Evolutionary conservation across 495 filamentous ascomycete species (phyloP).

Genomic region (Lepidopterella palustris): DNA sequence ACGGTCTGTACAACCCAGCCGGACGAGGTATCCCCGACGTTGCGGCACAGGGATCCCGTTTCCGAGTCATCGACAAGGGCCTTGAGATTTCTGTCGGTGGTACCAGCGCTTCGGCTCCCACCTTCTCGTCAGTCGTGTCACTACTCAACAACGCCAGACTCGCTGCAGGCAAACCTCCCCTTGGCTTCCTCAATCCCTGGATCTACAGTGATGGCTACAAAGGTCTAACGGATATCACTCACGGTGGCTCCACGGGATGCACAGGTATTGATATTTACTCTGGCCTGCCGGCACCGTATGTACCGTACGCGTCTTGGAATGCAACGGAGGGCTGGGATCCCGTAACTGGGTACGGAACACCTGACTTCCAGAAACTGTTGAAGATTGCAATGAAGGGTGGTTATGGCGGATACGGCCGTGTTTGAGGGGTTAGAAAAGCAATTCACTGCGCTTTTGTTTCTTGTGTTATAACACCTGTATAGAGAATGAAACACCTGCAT

Average conservation of each 20-base stretch:
- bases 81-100: slow-evolving; percentile 48
- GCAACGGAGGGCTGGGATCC: slow-evolving; percentile 57
- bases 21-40: slow-evolving; percentile 73
- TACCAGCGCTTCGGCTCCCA: slow-evolving; percentile 60
- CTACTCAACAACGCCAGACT: slow-evolving; percentile 64
- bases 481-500: neutral
- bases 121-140: slow-evolving; percentile 55
- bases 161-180: slow-evolving; percentile 44
- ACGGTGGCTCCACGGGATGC: slow-evolving; percentile 57
- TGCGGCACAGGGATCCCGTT: slow-evolving; percentile 53
- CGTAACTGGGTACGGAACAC: slow-evolving; percentile 54
- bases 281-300: slow-evolving; percentile 25
- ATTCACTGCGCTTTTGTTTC: neutral
- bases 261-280: slow-evolving; percentile 46
- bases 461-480: neutral
- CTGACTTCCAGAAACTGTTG: slow-evolving; percentile 38
- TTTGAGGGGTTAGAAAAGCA: neutral
- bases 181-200: slow-evolving; percentile 75
- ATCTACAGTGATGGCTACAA: slow-evolving; percentile 50
- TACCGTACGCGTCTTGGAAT: slow-evolving; percentile 36
- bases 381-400: slow-evolving; percentile 18
- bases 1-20: slow-evolving; percentile 49
- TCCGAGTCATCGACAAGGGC: slow-evolving; percentile 50
- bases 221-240: slow-evolving; percentile 58
- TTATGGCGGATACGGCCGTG: slow-evolving; percentile 13